Percentiles rank a stretch among this genome's conserved stretches.
phyloP scores from a whole-genome alignment of 768 basidiomycete genomes.

The Tricholoma terreum region DNA sequence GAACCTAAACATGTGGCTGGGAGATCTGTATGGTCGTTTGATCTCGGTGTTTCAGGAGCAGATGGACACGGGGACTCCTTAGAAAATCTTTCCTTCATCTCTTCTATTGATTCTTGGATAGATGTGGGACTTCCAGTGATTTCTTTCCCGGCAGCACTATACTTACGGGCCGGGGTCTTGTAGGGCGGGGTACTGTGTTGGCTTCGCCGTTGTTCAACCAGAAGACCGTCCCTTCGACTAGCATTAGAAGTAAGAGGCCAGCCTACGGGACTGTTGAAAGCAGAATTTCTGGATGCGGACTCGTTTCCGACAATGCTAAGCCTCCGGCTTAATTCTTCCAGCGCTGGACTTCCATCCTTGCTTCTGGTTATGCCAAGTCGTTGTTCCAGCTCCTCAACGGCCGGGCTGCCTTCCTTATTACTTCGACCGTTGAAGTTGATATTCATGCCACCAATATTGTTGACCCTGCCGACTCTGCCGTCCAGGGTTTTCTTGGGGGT shows the following conservation, averaged over 20 bases:
- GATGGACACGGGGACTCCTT: conserved; percentile 28
- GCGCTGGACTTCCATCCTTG: conserved; percentile 52
- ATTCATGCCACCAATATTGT: conserved; percentile 46
- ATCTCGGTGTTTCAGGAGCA: conserved; percentile 12
- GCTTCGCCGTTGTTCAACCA: conserved; percentile 18
- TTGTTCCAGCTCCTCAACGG: conserved; percentile 62
- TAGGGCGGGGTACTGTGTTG: conserved; percentile 11
- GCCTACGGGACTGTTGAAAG: conserved; percentile 12
- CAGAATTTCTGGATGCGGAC: conserved; percentile 18
- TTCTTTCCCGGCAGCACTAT: conserved; percentile 23
- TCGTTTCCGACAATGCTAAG: conserved; percentile 39
- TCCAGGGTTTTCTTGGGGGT: conserved; percentile 41
- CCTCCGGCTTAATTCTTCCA: conserved; percentile 48
- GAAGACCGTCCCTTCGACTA: conserved; percentile 25
- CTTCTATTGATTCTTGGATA: conserved; percentile 52
- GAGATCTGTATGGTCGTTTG: not conserved
- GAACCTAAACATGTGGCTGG: conserved; percentile 1
- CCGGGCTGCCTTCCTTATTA: conserved; percentile 54
- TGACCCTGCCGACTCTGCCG: conserved; percentile 27
- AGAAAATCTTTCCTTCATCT: conserved; percentile 61
- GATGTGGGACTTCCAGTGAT: conserved; percentile 30
- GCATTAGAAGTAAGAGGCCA: conserved; percentile 23
- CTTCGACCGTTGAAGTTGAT: conserved; percentile 31
- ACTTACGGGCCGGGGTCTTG: conserved; percentile 15
- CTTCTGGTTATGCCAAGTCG: conserved; percentile 54